Base-by-base conservation (phyloP, 495 filamentous ascomycete species). In the Neurospora tetrasperma region DNA sequence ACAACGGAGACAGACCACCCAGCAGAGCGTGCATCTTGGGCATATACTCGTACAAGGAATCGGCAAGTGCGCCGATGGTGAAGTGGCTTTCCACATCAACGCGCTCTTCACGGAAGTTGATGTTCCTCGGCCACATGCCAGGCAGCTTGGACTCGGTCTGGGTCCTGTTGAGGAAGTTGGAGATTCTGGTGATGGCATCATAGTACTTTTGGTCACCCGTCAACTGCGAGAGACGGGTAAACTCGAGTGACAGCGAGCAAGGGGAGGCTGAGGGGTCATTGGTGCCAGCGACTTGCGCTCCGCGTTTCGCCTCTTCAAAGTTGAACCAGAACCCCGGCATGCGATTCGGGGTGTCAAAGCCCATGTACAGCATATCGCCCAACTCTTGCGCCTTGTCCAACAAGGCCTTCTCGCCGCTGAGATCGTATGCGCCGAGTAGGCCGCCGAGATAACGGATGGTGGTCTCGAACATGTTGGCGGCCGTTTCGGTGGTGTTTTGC, bases 31-130 rank as follows among this genome's bases (percentile, higher is more conserved):
- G 82, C 80, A 87, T 86, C 79, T 89, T 98, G 11, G 94, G 91
- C 46, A 98, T 80, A 79, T 97, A 97, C 78, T 97, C 94, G 77
- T 97, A 97, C 4, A 91, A 85, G 5, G 92, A 95, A 80, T 97
- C 94, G 14, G 92, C 88, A 82, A 90, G 86, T 6, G 89, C 92
- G 38, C 93, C 95, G 18, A 97, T 81, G 0, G 89, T 90, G 76
- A 90, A 98, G 27, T 77, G 74, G 48, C 69, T 79, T 39, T 83
- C 81, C 9, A 62, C 39, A 5, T 76, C 71, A 62, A 80, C 79
- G 10, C 48, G 16, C 59, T 79, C 74, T 38, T 76, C 72, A 38
- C 76, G 76, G 68, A 86, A 80, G 71, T 82, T 74, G 42, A 84
- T 78, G 8, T 72, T 74, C 5, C 73, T 76, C 5, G 83, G 83